Base-by-base conservation (phyloP, 2,329 filamentous ascomycete species). In the Plectosphaerella plurivora region DNA sequence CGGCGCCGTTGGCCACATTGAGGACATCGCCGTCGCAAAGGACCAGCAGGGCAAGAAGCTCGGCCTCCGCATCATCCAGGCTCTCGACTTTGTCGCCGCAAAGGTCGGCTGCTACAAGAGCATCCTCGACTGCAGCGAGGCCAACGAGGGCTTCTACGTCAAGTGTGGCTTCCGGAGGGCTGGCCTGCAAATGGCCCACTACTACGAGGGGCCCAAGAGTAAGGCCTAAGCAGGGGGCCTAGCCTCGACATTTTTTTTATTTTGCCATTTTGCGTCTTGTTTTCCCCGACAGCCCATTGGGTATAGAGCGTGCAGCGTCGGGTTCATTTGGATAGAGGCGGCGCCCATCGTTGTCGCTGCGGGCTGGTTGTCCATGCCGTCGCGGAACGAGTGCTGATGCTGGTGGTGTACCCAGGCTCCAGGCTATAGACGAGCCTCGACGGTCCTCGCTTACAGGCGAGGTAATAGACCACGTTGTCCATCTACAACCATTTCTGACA, bases 41-140 rank as follows among this genome's bases (percentile, higher is more conserved):
- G 89, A 95, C 63, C 91, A 97, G 74, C 94, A 97, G 73, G 94
- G 94, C 61, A 97, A 97, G 83, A 97, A 96, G 75, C 79, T 97
- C 44, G 94, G 94, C 5, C 75, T 97, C 65, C 83, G 91, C 60
- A 87, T 97, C 60, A 97, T 97, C 63, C 90, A 97, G 74, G 91
- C 93, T 8, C 80, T 99, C 65, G 92, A 97, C 72, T 88, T 81
- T 67, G 86, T 97, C 55, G 91, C 92, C 51, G 84, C 90, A 67
- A 83, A 91, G 67, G 86, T 94, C 53, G 94, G 93, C 51, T 97
- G 93, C 73, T 97, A 97, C 74, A 97, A 94, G 87, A 91, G 86
- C 59, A 97, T 99, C 61, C 82, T 97, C 59, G 93, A 97, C 72
- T 99, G 94, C 77, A 95, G 89, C 60, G 93, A 97, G 72, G 84